A percentile compares a stretch with the other conserved stretches of the same genome.
Evolutionary conservation across 139 green algal genomes (phyloP).

Genomic region (Astrephomene gubernaculifera): DNA sequence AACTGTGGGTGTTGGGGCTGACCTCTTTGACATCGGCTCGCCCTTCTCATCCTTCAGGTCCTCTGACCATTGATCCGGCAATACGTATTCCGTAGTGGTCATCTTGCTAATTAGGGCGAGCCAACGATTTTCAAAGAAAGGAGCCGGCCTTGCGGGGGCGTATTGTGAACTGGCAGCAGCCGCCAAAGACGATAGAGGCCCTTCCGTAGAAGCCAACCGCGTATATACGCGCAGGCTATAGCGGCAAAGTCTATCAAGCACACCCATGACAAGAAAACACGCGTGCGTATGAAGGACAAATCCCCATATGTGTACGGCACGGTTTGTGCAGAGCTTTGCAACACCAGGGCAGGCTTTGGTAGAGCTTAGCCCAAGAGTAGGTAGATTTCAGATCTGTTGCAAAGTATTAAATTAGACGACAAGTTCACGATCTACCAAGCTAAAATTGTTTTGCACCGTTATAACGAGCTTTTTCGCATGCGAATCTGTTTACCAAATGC

Average conservation of each 20-base stretch:
- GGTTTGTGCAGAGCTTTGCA: too few relatives aligned
- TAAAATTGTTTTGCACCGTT: too few relatives aligned
- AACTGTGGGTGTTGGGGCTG: not conserved
- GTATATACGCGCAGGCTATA: not conserved
- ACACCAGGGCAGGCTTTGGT: too few relatives aligned
- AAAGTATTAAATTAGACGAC: too few relatives aligned
- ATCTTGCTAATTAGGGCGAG: constrained; percentile 23
- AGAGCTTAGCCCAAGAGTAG: too few relatives aligned
- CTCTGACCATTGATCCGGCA: constrained; percentile 77
- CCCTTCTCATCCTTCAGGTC: constrained; percentile 90
- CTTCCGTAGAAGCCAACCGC: not conserved
- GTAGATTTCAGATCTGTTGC: too few relatives aligned
- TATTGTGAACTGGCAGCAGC: constrained; percentile 2
- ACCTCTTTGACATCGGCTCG: constrained; percentile 91
- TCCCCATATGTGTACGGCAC: too few relatives aligned
- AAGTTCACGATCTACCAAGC: too few relatives aligned
- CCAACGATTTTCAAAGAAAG: not conserved
- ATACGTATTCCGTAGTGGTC: constrained; percentile 44
- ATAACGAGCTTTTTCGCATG: too few relatives aligned
- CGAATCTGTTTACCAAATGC: constrained; percentile 18
- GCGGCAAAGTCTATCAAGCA: not conserved
- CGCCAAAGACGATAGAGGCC: not conserved
- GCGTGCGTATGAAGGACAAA: too few relatives aligned
- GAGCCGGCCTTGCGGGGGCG: not conserved
- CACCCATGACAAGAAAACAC: too few relatives aligned